Base-by-base conservation (phyloP, 371 early-diverging fungal species). In the Catenaria anguillulae region DNA sequence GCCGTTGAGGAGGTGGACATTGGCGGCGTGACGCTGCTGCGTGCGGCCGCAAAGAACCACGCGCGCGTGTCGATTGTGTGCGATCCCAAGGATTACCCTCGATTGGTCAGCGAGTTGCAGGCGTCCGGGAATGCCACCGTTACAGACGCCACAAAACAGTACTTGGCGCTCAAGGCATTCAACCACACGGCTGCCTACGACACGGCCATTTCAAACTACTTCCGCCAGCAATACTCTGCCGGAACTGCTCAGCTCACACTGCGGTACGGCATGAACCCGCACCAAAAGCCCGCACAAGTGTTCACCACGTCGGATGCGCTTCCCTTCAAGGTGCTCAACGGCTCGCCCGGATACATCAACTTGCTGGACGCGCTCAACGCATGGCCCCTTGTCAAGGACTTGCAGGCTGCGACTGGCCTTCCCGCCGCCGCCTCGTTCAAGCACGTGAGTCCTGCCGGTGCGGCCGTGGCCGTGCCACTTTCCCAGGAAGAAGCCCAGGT, bases 11-110 rank as follows among this genome's bases (percentile, higher is more conserved):
- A 97, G 71, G 84, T 97, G 68, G 97, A 97, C 70, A 97, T 97
- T 72, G 97, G 94, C 70, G 97, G 97, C 70, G 97, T 97, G 46
- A 95, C 97, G 24, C 80, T 97, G 62, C 80, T 95, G 56, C 87
- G 97, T 64, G 97, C 97, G 62, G 97, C 96, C 64, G 97, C 97
- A 68, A 97, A 97, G 85, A 97, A 97, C 79, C 96, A 95, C 70
- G 87, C 84, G 33, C 87, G 97, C 55, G 96, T 95, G 50, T 83
- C 90, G 56, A 84, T 97, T 50, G 71, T 93, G 40, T 87, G 86
- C 58, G 96, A 97, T 71, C 95, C 96, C 59, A 72, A 75, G 48
- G 97, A 97, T 70, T 97, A 97, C 70, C 62, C 80, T 33, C 77
- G 75, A 55, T 72, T 97, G 61, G 72, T 92, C 65, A 68, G 70